These are phyloP conservation scores for Globisporangium megalacanthum DNA, from an alignment of 352 stramenopile species.

Conservation along the genomic window DNA sequence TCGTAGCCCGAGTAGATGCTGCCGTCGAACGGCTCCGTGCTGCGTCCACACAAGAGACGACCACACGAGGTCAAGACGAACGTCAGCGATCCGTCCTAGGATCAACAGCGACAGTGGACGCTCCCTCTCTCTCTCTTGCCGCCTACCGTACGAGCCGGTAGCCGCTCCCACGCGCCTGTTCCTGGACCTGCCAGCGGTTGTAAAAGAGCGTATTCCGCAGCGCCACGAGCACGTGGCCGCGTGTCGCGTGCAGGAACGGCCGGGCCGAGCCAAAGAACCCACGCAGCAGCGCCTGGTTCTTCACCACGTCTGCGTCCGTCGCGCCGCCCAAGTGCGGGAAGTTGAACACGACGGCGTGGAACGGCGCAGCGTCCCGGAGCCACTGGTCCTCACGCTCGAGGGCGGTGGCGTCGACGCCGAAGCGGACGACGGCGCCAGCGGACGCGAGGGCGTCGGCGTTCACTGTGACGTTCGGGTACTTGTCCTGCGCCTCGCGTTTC, in stretches of 20 bases:
- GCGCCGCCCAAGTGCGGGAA: slow-evolving; percentile 82
- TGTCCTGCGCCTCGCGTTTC: slow-evolving; percentile 55
- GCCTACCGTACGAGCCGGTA: slow-evolving; percentile 59
- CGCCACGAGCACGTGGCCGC: slow-evolving; percentile 66
- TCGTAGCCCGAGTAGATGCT: slow-evolving; percentile 73
- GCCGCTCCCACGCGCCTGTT: slow-evolving; percentile 54
- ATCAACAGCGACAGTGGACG: not conserved
- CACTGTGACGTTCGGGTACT: slow-evolving; percentile 60
- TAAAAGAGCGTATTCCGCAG: slow-evolving; percentile 80
- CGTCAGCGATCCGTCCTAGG: not conserved
- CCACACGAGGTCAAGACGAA: not conserved
- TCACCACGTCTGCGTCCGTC: slow-evolving; percentile 75
- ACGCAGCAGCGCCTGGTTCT: slow-evolving; percentile 74
- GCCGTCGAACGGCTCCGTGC: slow-evolving; percentile 55
- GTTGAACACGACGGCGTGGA: slow-evolving; percentile 80
- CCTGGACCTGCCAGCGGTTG: slow-evolving; percentile 77
- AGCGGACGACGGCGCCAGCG: slow-evolving; percentile 58
- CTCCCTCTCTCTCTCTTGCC: not conserved
- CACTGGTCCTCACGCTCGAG: slow-evolving; percentile 45
- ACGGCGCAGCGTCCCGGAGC: slow-evolving; percentile 34
- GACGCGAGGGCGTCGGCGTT: slow-evolving; percentile 72
- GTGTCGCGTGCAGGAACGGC: slow-evolving; percentile 46
- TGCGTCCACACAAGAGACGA: slow-evolving; percentile 9
- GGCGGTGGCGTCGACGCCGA: slow-evolving; percentile 61
- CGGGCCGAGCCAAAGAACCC: slow-evolving; percentile 73